phyloP scores from a whole-genome alignment of 2,329 filamentous ascomycete species.

The Fusarium humuli region DNA sequence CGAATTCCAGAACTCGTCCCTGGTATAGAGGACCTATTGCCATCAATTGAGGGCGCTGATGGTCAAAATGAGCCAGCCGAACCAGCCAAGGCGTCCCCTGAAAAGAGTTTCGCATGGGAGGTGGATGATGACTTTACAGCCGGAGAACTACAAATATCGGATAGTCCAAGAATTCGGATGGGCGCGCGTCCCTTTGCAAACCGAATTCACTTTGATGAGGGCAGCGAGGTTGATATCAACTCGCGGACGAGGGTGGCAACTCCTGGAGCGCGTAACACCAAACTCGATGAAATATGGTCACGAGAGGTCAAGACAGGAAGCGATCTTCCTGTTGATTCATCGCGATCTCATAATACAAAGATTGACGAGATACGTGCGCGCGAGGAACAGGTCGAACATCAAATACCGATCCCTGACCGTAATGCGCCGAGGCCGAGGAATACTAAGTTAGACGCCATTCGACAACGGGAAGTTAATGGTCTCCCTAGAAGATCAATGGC shows the following conservation, averaged over 20 bases:
- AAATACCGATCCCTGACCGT: constrained; percentile 49
- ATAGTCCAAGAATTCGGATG: constrained; percentile 64
- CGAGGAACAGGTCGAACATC: constrained; percentile 50
- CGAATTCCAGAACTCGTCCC: constrained; percentile 54
- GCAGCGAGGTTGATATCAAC: constrained; percentile 47
- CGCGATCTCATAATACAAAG: constrained; percentile 46
- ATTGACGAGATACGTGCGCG: constrained; percentile 53
- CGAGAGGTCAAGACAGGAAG: constrained; percentile 55
- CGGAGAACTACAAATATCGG: constrained; percentile 65
- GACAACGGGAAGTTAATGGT: constrained; percentile 57
- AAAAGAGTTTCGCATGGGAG: constrained; percentile 67
- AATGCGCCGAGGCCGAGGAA: constrained; percentile 51
- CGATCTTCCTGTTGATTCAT: constrained; percentile 38
- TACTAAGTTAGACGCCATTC: constrained; percentile 63
- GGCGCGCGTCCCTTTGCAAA: constrained; percentile 52
- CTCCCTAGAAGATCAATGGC: constrained; percentile 61
- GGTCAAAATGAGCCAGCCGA: constrained; percentile 6
- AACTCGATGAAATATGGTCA: constrained; percentile 59
- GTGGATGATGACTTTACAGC: constrained; percentile 69
- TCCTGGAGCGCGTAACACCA: constrained; percentile 54
- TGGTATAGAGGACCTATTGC: constrained; percentile 54
- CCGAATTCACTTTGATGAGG: constrained; percentile 50
- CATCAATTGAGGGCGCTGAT: constrained; percentile 49
- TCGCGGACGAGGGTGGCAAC: constrained; percentile 46
- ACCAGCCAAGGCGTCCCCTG: constrained; percentile 54